phyloP scores from a whole-genome alignment of 75 land plant genomes.

The Cryptomeria japonica region DNA sequence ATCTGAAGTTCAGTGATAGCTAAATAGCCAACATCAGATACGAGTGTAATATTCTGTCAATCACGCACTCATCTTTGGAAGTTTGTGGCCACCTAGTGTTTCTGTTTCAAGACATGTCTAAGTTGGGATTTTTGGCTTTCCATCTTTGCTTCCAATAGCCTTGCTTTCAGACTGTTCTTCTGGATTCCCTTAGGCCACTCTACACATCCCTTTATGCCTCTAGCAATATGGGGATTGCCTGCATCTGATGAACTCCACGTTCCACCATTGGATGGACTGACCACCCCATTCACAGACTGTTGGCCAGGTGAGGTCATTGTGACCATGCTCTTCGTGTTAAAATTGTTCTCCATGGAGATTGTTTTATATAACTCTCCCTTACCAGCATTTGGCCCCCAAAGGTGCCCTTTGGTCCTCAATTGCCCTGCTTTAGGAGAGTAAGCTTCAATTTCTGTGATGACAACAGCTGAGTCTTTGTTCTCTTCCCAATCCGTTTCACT shows the following conservation, averaged over 20 bases:
- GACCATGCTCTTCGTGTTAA: conserved; percentile 39
- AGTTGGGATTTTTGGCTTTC: conserved; percentile 36
- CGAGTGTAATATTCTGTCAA: background rate
- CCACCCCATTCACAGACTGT: conserved; percentile 26
- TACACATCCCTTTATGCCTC: conserved; percentile 79
- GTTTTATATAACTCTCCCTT: conserved; percentile 48
- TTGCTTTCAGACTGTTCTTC: conserved; percentile 66
- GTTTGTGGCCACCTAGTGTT: conserved; percentile 13
- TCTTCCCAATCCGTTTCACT: conserved; percentile 71
- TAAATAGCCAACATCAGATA: background rate
- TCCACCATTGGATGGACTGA: conserved; percentile 34
- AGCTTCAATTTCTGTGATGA: conserved; percentile 47
- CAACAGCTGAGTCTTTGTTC: conserved; percentile 25
- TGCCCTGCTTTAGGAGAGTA: conserved; percentile 28
- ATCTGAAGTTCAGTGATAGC: background rate
- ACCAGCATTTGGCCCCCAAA: conserved; percentile 46
- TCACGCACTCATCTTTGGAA: background rate
- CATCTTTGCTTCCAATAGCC: conserved; percentile 62
- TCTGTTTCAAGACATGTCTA: conserved; percentile 40
- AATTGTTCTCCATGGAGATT: conserved; percentile 29
- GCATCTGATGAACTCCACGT: conserved; percentile 72
- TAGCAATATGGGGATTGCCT: conserved; percentile 44
- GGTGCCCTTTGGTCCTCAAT: conserved; percentile 45
- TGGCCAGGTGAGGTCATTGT: conserved; percentile 44
- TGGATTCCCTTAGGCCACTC: conserved; percentile 55